A percentile compares a stretch with the other conserved stretches of the same genome.
phyloP scores from a whole-genome alignment of 169 alveolate species.

The Eimeria sp. region DNA sequence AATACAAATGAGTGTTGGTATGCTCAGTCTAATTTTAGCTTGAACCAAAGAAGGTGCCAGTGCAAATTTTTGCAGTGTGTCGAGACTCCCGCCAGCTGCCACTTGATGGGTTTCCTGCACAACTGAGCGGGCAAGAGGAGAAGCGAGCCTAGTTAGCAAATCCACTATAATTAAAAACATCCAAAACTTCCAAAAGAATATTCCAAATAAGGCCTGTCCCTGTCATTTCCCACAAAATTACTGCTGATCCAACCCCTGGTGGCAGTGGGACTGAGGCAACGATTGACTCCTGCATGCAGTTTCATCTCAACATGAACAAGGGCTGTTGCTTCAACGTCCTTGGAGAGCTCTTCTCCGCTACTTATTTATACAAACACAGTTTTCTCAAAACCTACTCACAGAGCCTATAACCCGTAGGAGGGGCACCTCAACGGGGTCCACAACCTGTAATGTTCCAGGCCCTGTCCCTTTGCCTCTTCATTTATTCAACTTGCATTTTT shows the following conservation, averaged over 20 bases:
- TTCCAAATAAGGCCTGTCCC: not conserved
- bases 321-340: not conserved
- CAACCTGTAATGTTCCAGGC: not conserved
- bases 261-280: not conserved
- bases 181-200: not conserved
- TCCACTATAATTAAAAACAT: not conserved
- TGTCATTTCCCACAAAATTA: not conserved
- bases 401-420: not conserved
- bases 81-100: not conserved
- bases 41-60: not conserved
- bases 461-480: not conserved
- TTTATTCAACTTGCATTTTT: not conserved
- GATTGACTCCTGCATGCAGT: slow-evolving; percentile 6
- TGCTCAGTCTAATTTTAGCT: not conserved
- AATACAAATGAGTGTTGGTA: not conserved
- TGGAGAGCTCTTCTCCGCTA: not conserved
- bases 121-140: not conserved
- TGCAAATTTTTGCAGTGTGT: not conserved
- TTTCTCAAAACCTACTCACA: not conserved
- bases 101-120: not conserved
- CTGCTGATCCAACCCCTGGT: not conserved
- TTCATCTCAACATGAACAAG: not conserved
- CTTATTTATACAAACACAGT: not conserved
- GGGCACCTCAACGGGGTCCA: not conserved
- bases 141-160: not conserved